A percentile compares a stretch with the other conserved stretches of the same genome.
phyloP scores from a whole-genome alignment of 129 eudicot genomes.

The Chrysanthemum lavandulifolium region DNA sequence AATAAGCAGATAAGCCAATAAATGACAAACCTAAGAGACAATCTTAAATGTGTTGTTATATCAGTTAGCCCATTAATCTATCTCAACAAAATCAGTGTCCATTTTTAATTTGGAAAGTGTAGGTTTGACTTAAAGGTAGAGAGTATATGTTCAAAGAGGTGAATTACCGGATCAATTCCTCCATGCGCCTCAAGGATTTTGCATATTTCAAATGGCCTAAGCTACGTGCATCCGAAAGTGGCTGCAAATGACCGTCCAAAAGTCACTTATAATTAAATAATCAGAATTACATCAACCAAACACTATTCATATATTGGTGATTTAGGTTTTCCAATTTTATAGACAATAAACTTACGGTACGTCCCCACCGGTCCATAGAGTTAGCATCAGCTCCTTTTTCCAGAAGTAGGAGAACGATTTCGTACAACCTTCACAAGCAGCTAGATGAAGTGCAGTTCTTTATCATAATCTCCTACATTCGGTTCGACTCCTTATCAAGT shows the following conservation, averaged over 20 bases:
- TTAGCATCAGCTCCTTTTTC: conserved; percentile 69
- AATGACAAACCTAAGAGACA: too few relatives aligned
- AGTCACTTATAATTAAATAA: background rate
- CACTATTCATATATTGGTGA: too few relatives aligned
- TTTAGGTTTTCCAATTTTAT: background rate
- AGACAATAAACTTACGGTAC: conserved; percentile 49
- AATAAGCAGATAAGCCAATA: too few relatives aligned
- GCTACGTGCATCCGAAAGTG: conserved; percentile 74
- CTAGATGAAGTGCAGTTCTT: conserved; percentile 77
- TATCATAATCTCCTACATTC: conserved; percentile 69
- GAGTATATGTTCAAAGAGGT: too few relatives aligned
- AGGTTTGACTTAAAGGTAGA: too few relatives aligned
- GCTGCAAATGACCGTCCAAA: conserved; percentile 41
- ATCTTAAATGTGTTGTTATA: too few relatives aligned
- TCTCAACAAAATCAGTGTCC: too few relatives aligned
- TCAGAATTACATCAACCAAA: background rate
- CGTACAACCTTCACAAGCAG: conserved; percentile 72
- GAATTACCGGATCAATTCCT: conserved; percentile 59
- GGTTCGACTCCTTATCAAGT: conserved; percentile 57
- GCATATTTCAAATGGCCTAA: conserved; percentile 51
- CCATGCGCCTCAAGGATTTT: conserved; percentile 58
- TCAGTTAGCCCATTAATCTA: too few relatives aligned
- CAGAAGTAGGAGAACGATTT: conserved; percentile 58
- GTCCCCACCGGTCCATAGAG: conserved; percentile 76
- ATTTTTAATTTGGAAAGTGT: too few relatives aligned